Evolutionary conservation across 768 basidiomycete genomes (phyloP).

Genomic region (Mycena sanguinolenta): DNA sequence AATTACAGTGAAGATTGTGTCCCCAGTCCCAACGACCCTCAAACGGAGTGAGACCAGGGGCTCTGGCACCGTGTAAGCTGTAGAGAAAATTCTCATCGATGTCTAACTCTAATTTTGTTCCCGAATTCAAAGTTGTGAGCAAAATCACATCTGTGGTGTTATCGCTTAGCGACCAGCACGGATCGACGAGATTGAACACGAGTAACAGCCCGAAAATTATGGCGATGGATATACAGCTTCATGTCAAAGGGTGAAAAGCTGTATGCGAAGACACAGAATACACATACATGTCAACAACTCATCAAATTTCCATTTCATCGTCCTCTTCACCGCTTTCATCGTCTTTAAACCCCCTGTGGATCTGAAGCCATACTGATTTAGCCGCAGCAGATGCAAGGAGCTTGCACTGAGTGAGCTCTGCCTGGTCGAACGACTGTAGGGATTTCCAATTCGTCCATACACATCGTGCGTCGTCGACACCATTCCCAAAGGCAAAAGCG

Average conservation of each 20-base stretch:
- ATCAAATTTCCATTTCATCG: constrained; percentile 29
- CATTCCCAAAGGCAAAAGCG: constrained; percentile 69
- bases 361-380: constrained; percentile 55
- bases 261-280: background rate
- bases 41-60: background rate
- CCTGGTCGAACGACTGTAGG: constrained; percentile 51
- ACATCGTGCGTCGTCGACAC: constrained; percentile 46
- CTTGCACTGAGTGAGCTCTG: constrained; percentile 58
- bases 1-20: too few relatives aligned
- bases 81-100: too few relatives aligned
- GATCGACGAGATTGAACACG: too few relatives aligned
- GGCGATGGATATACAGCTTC: background rate
- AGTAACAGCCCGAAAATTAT: background rate
- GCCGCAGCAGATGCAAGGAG: constrained; percentile 65
- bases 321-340: constrained; percentile 20
- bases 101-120: too few relatives aligned
- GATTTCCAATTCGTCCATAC: constrained; percentile 74
- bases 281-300: background rate
- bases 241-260: background rate
- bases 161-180: background rate
- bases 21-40: background rate
- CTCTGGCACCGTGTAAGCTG: too few relatives aligned
- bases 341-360: constrained; percentile 17
- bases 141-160: background rate
- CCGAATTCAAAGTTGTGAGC: too few relatives aligned